A percentile compares a stretch with the other conserved stretches of the same genome.
Evolutionary conservation across 192 early-diverging fungal genomes (phyloP).

Genomic region (Mortierella antarctica): DNA sequence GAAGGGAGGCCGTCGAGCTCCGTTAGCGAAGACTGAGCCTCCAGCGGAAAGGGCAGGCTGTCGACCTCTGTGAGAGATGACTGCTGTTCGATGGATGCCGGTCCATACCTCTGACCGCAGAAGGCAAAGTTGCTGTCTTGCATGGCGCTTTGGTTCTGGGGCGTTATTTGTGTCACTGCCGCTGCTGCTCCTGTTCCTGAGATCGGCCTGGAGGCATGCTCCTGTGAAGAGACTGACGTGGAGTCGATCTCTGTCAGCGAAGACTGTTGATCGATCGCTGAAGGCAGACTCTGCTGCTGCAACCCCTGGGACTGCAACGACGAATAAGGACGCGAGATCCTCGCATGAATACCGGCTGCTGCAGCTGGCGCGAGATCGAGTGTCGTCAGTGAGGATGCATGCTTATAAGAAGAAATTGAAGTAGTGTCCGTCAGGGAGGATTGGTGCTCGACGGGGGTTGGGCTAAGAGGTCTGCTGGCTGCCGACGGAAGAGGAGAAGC

Average conservation of each 20-base stretch:
- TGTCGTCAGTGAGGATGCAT: slow-evolving; percentile 28
- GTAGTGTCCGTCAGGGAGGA: slow-evolving; percentile 36
- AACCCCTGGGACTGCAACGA: not conserved
- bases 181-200: not conserved
- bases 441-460: slow-evolving; percentile 45
- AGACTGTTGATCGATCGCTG: slow-evolving; percentile 40
- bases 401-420: not conserved
- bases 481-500: not conserved
- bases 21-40: slow-evolving; percentile 39
- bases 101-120: not conserved
- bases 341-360: slow-evolving; percentile 4
- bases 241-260: slow-evolving; percentile 41
- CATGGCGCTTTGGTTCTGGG: no score
- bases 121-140: not conserved
- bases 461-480: not conserved
- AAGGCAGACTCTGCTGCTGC: not conserved
- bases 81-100: slow-evolving; percentile 31
- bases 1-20: slow-evolving; percentile 30
- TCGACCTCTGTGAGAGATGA: slow-evolving; percentile 41
- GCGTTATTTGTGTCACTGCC: no score
- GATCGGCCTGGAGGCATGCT: no score
- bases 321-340: slow-evolving; percentile 19
- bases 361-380: slow-evolving; percentile 17
- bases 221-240: not conserved
- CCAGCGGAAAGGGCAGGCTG: slow-evolving; percentile 17